phyloP scores from a whole-genome alignment of 192 early-diverging fungal species.

The Endogone sp. region DNA sequence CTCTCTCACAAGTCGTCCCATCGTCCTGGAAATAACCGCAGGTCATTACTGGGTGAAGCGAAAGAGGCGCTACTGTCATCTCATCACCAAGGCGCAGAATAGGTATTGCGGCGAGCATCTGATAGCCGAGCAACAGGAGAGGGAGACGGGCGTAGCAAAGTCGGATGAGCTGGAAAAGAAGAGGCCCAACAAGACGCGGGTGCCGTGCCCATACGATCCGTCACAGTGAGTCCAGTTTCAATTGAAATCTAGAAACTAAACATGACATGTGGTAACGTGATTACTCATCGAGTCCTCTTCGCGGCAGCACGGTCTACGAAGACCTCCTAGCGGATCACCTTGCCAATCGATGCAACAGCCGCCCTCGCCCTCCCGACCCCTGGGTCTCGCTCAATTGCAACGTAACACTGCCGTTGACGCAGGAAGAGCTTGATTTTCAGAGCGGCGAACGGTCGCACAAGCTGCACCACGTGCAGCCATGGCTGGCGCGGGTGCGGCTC shows the following conservation, averaged over 20 bases:
- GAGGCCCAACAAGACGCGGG: constrained; percentile 32
- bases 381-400: constrained; percentile 39
- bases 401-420: constrained; percentile 26
- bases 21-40: not conserved
- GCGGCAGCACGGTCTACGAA: constrained; percentile 44
- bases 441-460: constrained; percentile 17
- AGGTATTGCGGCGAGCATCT: constrained; percentile 75
- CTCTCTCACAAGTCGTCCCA: not conserved
- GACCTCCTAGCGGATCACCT: constrained; percentile 57
- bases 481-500: constrained; percentile 29
- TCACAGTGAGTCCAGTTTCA: constrained; percentile 58
- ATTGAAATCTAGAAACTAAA: no score
- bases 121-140: constrained; percentile 21
- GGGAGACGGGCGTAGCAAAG: not conserved
- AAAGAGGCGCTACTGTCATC: constrained; percentile 62
- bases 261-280: no score
- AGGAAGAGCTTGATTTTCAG: constrained; percentile 25
- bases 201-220: constrained; percentile 73
- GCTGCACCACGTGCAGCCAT: constrained; percentile 25
- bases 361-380: constrained; percentile 40
- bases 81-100: constrained; percentile 45
- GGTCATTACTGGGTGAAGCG: constrained; percentile 52
- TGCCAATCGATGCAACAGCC: constrained; percentile 55
- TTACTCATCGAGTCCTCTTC: no score
- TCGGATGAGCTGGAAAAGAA: constrained; percentile 16